Conservation (phyloP, 2,329 filamentous ascomycete genomes). For the Epichloe elymi region DNA sequence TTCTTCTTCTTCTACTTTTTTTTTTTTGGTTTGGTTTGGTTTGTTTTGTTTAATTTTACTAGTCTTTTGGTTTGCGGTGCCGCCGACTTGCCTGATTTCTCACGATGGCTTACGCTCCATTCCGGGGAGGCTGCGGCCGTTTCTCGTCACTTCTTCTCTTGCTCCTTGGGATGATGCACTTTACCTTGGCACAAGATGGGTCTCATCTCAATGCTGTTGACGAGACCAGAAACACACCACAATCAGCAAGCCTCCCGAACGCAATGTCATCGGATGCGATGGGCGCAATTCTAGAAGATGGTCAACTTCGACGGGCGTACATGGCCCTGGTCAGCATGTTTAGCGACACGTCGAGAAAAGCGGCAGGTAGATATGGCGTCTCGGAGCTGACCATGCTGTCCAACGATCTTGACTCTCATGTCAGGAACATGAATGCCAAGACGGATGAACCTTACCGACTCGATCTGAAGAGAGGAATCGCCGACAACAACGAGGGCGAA, state of each 20-base stretch:
- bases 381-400: constrained; percentile 6
- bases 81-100: neutral
- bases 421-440: constrained; percentile 5
- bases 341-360: constrained; percentile 7
- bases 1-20: neutral
- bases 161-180: neutral
- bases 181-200: neutral
- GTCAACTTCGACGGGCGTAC: constrained; percentile 7
- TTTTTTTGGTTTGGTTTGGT: neutral
- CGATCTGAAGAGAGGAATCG: neutral
- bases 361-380: constrained; percentile 4
- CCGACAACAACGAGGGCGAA: neutral
- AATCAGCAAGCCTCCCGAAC: neutral
- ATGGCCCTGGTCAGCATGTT: constrained; percentile 8
- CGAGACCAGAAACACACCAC: neutral
- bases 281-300: neutral
- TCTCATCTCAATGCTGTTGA: neutral
- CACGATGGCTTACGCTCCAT: neutral
- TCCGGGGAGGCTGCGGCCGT: neutral
- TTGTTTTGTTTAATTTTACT: too few species aligned
- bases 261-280: neutral
- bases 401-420: constrained; percentile 7
- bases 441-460: constrained; percentile 5
- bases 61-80: neutral
- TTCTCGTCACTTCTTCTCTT: neutral